Base-by-base conservation (phyloP, 345 rosid species). In the Eucalyptus sp. region DNA sequence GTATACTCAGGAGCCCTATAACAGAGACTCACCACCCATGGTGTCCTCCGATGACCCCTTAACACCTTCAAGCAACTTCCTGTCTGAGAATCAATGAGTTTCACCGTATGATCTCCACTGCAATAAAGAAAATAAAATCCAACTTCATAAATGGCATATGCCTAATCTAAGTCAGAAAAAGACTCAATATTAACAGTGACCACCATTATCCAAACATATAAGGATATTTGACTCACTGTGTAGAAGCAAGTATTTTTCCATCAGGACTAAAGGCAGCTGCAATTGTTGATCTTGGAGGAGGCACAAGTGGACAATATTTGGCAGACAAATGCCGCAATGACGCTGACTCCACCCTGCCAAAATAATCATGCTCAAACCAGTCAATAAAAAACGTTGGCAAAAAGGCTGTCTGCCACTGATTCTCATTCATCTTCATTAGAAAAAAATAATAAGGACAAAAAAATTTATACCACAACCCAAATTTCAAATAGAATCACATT, bases 31-130 rank as follows among this genome's bases (percentile, higher is more conserved):
- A 97, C 99, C 97, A 97, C 99, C 99, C 99, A 97, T 7, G 99
- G 99, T 52, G 99, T 97, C 91, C 99, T 94, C 90, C 98, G 94
- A 92, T 97, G 99, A 91, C 99, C 99, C 49, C 90, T 95, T 93
- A 97, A 92, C 88, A 96, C 98, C 92, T 97, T 97, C 90, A 96
- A 93, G 94, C 99, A 97, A 89, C 93, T 94, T 90, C 99, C 99
- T 86, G 95, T 96, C 91, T 95, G 94, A 89, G 96, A 96, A 92
- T 97, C 98, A 92, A 97, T 95, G 88, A 96, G 94, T 94, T 96
- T 95, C 88, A 97, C 98, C 2, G 98, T 97, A 88, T 97, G 98
- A 89, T 97, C 99, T 81, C 98, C 99, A 90, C 98, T 95, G 93
- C 92, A 92, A 56, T 84, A 50, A 50, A 84, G 25, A 50, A 81